phyloP scores from a whole-genome alignment of 2,329 filamentous ascomycete genomes.

The Blastomyces gilchristii region DNA sequence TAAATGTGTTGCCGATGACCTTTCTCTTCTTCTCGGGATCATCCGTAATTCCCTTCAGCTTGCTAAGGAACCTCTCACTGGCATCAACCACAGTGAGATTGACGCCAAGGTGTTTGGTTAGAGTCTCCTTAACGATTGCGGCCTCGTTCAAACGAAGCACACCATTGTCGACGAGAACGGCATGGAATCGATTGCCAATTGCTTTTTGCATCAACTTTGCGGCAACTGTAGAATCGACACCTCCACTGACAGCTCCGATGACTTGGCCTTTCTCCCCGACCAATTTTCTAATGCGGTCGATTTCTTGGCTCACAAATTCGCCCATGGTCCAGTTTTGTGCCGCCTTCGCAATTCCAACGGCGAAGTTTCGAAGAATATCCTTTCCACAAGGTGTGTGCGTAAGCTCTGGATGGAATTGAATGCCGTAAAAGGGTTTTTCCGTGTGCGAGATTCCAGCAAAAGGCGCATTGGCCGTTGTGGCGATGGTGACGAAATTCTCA shows the following conservation, averaged over 20 bases:
- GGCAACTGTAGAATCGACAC: slow-evolving; percentile 82
- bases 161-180: slow-evolving; percentile 76
- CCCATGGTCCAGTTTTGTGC: slow-evolving; percentile 73
- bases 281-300: slow-evolving; percentile 65
- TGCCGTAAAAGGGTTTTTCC: slow-evolving; percentile 55
- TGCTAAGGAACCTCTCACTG: slow-evolving; percentile 62
- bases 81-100: slow-evolving; percentile 83
- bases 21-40: slow-evolving; percentile 88
- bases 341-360: slow-evolving; percentile 68
- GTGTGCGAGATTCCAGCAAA: slow-evolving; percentile 62
- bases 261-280: slow-evolving; percentile 78
- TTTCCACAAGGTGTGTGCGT: slow-evolving; percentile 60
- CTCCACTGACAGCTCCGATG: slow-evolving; percentile 67
- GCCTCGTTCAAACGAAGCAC: slow-evolving; percentile 80
- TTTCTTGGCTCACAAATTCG: slow-evolving; percentile 71
- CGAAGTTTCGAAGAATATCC: slow-evolving; percentile 70
- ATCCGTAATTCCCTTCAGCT: slow-evolving; percentile 63
- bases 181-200: slow-evolving; percentile 76
- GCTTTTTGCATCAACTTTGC: slow-evolving; percentile 78
- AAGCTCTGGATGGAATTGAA: slow-evolving; percentile 88
- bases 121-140: slow-evolving; percentile 65
- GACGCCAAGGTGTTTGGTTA: slow-evolving; percentile 71
- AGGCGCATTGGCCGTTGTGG: slow-evolving; percentile 62
- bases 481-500: slow-evolving; percentile 61
- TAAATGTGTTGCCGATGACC: slow-evolving; percentile 67